These are phyloP conservation scores for Termitomyces titanicus DNA, from an alignment of 768 basidiomycete genomes.

Conservation along the genomic window DNA sequence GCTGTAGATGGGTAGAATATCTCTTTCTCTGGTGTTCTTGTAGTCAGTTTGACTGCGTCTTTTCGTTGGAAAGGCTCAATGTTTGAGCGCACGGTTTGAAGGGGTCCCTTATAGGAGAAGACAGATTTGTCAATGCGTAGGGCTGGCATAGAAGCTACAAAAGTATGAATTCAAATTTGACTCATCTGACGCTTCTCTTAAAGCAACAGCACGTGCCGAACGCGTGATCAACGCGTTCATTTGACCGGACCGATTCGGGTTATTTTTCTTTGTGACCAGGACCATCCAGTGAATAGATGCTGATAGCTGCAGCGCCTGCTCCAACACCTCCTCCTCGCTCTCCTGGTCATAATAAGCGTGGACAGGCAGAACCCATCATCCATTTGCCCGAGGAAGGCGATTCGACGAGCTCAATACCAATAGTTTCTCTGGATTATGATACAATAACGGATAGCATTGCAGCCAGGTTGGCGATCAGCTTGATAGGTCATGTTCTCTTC, in stretches of 20 bases:
- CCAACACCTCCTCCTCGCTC: not conserved
- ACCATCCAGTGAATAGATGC: not conserved
- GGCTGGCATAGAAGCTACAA: conserved; percentile 12
- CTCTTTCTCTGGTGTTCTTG: not conserved
- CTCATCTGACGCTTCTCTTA: not conserved
- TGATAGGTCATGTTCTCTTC: conserved; percentile 71
- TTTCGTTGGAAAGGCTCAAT: not conserved
- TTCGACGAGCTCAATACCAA: conserved; percentile 22
- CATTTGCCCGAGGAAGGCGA: not conserved
- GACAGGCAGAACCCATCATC: not conserved
- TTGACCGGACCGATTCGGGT: not conserved
- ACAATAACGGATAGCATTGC: conserved; percentile 56
- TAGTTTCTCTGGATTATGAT: conserved; percentile 46
- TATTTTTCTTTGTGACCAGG: not conserved
- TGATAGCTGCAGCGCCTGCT: not conserved
- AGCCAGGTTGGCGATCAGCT: conserved; percentile 54
- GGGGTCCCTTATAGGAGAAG: conserved; percentile 10
- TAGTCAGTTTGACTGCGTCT: not conserved
- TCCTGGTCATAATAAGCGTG: not conserved
- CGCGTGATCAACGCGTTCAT: conserved; percentile 8
- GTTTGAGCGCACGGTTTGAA: not conserved
- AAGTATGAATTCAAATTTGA: not conserved
- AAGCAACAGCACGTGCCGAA: not conserved
- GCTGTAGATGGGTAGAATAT: conserved; percentile 22
- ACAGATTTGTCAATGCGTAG: conserved; percentile 12